Evolutionary conservation across 352 stramenopile genomes (phyloP).

Genomic region (Pythium phragmiticola): DNA sequence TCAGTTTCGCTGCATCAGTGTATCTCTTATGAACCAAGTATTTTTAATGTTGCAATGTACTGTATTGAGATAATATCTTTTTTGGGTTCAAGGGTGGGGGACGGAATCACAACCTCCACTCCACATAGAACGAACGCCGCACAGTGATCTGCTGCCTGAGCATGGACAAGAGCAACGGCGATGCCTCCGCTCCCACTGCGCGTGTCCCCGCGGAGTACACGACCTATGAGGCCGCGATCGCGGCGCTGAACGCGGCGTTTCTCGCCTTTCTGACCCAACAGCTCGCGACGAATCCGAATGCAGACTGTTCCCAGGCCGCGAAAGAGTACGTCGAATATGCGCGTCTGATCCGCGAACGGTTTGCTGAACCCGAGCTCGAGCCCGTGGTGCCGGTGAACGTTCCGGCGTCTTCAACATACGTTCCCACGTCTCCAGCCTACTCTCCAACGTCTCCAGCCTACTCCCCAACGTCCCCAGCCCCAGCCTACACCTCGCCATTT

Average conservation of each 20-base stretch:
- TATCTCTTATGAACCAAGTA: no score
- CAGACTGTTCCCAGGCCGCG: not conserved
- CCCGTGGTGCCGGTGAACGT: no score
- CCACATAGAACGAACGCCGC: no score
- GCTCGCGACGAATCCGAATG: not conserved
- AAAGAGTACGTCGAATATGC: slow-evolving; percentile 1
- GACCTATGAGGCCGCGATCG: not conserved
- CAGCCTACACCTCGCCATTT: not conserved
- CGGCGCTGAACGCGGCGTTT: slow-evolving; percentile 3
- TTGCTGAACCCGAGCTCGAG: not conserved
- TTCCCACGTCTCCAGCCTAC: not conserved
- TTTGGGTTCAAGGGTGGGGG: no score
- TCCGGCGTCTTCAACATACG: not conserved
- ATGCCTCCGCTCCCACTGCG: no score
- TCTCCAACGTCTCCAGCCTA: not conserved
- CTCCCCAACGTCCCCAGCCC: not conserved
- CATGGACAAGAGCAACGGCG: no score
- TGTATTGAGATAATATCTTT: no score
- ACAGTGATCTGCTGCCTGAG: no score
- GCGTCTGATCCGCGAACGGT: not conserved
- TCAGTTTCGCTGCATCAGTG: no score
- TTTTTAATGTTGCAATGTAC: no score
- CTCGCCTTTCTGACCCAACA: slow-evolving; percentile 4
- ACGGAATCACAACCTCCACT: no score
- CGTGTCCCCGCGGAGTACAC: no score